A percentile compares a stretch with the other conserved stretches of the same genome.
These are phyloP conservation scores for Citrus australasica DNA, from an alignment of 345 rosid species.

Conservation along the genomic window DNA sequence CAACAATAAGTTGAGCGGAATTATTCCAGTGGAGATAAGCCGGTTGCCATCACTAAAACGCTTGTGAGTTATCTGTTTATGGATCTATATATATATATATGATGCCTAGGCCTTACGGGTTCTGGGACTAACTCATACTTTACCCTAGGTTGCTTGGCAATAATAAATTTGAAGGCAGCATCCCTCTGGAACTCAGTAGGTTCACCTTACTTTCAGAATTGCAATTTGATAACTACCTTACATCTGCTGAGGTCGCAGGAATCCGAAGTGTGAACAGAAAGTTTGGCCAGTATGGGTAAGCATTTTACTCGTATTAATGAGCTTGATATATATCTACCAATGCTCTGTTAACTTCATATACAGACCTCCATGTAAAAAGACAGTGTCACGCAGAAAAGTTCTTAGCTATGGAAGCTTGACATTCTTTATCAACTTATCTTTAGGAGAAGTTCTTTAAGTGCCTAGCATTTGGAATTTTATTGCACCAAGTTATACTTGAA, in stretches of 20 bases:
- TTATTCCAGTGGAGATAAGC: slow-evolving; percentile 57
- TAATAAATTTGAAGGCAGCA: slow-evolving; percentile 59
- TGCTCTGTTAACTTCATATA: not conserved
- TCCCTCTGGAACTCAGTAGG: slow-evolving; percentile 44
- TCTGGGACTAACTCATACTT: slow-evolving; percentile 4
- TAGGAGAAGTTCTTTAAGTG: not conserved
- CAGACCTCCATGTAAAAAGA: not conserved
- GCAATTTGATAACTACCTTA: slow-evolving; percentile 49
- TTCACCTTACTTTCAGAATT: slow-evolving; percentile 51
- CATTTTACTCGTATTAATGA: not conserved
- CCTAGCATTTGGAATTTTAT: not conserved
- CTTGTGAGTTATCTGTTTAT: slow-evolving; percentile 52
- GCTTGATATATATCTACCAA: not conserved
- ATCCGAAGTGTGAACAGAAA: slow-evolving; percentile 47
- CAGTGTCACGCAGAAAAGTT: not conserved
- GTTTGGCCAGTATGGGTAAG: slow-evolving; percentile 60
- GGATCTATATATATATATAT: not conserved
- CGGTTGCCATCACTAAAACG: slow-evolving; percentile 41
- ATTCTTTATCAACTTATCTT: not conserved
- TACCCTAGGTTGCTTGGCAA: slow-evolving; percentile 62
- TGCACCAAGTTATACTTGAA: not conserved
- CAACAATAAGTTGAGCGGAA: slow-evolving; percentile 64
- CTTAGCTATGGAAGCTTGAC: not conserved
- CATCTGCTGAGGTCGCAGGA: slow-evolving; percentile 24
- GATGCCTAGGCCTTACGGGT: not conserved